A percentile compares a stretch with the other conserved stretches of the same genome.
phyloP scores from a whole-genome alignment of 1,284 basidiomycete genomes.

The Irpex sp. region DNA sequence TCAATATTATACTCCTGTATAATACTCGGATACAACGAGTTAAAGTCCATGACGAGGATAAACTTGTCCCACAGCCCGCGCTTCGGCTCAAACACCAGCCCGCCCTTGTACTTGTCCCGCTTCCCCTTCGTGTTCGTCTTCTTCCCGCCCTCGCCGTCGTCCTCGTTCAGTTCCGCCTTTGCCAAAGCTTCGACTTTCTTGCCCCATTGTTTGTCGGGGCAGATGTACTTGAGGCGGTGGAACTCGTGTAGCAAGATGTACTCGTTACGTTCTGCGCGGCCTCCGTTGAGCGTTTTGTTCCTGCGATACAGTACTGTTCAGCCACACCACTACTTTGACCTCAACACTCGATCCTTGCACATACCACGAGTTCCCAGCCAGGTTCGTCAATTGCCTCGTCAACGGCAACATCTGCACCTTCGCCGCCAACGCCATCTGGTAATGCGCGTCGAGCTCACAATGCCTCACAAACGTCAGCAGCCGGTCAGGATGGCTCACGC shows the following conservation, averaged over 20 bases:
- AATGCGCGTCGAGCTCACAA: conserved; percentile 92
- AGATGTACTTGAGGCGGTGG: conserved; percentile 93
- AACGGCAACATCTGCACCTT: conserved; percentile 89
- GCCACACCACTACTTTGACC: not conserved
- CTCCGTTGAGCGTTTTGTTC: conserved; percentile 94
- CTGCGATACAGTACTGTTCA: conserved; percentile 34
- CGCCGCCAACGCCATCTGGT: conserved; percentile 91
- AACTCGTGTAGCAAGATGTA: conserved; percentile 99
- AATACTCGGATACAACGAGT: conserved; percentile 98
- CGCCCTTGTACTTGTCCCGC: conserved; percentile 97
- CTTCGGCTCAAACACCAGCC: conserved; percentile 97
- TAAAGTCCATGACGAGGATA: conserved; percentile 99
- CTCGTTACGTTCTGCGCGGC: conserved; percentile 97
- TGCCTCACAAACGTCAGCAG: conserved; percentile 89
- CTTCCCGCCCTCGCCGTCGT: conserved; percentile 40
- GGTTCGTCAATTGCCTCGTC: conserved; percentile 91
- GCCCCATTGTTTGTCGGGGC: conserved; percentile 90
- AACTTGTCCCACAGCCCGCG: conserved; percentile 95
- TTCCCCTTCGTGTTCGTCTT: conserved; percentile 58
- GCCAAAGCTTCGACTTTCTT: conserved; percentile 60
- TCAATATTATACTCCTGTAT: conserved; percentile 99
- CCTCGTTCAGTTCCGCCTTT: conserved; percentile 58
- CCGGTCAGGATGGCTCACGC: conserved; percentile 72
- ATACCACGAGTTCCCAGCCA: conserved; percentile 98
- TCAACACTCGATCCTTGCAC: conserved; percentile 20